Percentiles rank a stretch among this genome's conserved stretches.
phyloP scores from a whole-genome alignment of 2,329 filamentous ascomycete genomes.

The Xylariaceae sp. region DNA sequence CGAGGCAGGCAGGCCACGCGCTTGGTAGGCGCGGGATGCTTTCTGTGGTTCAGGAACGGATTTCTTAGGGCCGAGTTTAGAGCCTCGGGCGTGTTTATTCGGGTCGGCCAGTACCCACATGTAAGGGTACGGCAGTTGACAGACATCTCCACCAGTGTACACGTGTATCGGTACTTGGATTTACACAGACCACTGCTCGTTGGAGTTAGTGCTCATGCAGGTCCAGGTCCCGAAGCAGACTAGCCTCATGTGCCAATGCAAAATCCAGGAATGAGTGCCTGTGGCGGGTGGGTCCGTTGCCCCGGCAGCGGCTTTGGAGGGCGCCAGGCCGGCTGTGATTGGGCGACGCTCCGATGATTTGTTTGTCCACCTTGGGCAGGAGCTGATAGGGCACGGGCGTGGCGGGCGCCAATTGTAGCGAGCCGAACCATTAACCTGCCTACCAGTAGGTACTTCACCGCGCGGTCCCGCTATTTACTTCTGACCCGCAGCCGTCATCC shows the following conservation, averaged over 20 bases:
- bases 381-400: slow-evolving; percentile 9
- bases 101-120: neutral
- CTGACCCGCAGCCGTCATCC: slow-evolving; percentile 11
- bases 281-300: slow-evolving; percentile 27
- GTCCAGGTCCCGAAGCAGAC: neutral
- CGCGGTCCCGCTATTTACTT: slow-evolving; percentile 11
- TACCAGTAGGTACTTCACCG: slow-evolving; percentile 3
- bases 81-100: neutral
- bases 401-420: slow-evolving; percentile 12
- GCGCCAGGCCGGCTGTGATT: slow-evolving; percentile 26
- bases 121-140: neutral
- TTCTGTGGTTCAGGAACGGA: too few species aligned
- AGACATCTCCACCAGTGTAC: neutral
- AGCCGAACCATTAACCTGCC: slow-evolving; percentile 7
- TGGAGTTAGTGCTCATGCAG: neutral
- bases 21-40: too few species aligned
- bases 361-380: slow-evolving; percentile 26
- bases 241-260: neutral
- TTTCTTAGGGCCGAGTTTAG: too few species aligned
- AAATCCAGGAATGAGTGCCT: neutral
- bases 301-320: slow-evolving; percentile 25
- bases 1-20: too few species aligned
- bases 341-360: slow-evolving; percentile 19
- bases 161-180: neutral
- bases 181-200: neutral